Evolutionary conservation across 1,139 yeast genomes (phyloP).

Genomic region (Trichomonascaceae sp.): DNA sequence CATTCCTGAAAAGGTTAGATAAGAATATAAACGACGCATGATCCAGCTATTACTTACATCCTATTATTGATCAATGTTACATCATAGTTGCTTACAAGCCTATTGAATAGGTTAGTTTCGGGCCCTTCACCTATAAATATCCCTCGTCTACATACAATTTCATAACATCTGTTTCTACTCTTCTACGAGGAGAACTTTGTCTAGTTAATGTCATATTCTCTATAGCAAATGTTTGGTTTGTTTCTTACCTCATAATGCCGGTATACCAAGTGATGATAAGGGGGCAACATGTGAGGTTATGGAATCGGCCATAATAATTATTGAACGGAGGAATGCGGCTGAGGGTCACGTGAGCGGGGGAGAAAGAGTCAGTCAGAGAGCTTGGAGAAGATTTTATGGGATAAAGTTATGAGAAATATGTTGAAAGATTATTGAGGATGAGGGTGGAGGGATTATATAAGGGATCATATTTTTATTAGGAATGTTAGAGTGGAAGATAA

Average conservation of each 20-base stretch:
- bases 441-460: no score
- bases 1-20: conserved; percentile 42
- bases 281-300: not conserved
- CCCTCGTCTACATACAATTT: conserved; percentile 52
- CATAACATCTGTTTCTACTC: conserved; percentile 97
- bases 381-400: no score
- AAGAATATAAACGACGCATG: not conserved
- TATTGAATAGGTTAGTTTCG: conserved; percentile 15
- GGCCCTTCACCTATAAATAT: not conserved
- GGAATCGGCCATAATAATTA: not conserved
- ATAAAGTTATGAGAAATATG: no score
- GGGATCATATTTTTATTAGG: no score
- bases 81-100: conserved; percentile 88
- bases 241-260: not conserved
- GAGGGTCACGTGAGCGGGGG: not conserved
- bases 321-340: not conserved
- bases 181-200: conserved; percentile 65
- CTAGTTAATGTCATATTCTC: not conserved
- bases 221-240: not conserved
- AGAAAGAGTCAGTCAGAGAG: no score
- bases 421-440: no score
- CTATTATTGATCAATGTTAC: conserved; percentile 81
- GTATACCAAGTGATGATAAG: not conserved
- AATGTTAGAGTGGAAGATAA: no score
- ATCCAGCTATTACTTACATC: conserved; percentile 36